phyloP scores from a whole-genome alignment of 1,284 basidiomycete species.

The Cutaneotrichosporon sp. region DNA sequence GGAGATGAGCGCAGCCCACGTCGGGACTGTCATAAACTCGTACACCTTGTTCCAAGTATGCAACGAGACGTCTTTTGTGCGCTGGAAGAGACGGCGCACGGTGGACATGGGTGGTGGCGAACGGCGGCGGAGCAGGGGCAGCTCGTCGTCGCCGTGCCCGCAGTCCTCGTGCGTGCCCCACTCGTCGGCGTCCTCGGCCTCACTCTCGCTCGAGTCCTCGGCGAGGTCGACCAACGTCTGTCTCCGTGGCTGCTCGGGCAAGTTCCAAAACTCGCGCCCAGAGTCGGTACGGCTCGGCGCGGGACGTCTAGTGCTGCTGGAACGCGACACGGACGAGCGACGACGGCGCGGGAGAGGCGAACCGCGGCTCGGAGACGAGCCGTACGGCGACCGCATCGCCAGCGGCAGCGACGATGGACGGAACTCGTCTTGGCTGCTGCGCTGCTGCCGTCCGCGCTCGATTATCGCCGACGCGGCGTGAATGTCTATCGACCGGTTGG shows the following conservation, averaged over 20 bases:
- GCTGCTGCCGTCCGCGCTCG: background rate
- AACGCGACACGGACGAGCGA: background rate
- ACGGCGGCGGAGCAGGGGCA: conserved; percentile 9
- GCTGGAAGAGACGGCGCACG: background rate
- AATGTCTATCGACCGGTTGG: background rate
- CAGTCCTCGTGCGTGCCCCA: conserved; percentile 24
- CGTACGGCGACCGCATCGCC: conserved; percentile 31
- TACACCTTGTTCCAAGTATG: conserved; percentile 52
- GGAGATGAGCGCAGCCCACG: conserved; percentile 72
- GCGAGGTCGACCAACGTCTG: conserved; percentile 23
- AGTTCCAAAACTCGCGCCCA: conserved; percentile 45
- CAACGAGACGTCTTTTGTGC: conserved; percentile 29
- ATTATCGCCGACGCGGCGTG: background rate
- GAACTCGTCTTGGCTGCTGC: background rate
- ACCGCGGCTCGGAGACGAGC: conserved; percentile 21
- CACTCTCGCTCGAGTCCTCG: conserved; percentile 35
- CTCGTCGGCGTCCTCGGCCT: conserved; percentile 45
- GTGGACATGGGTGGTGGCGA: background rate
- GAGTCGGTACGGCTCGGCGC: conserved; percentile 35
- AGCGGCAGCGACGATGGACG: conserved; percentile 25
- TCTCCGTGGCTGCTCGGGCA: conserved; percentile 40
- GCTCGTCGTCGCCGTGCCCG: conserved; percentile 9
- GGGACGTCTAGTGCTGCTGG: conserved; percentile 6
- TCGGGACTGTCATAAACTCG: conserved; percentile 80
- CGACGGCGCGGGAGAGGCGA: background rate